Base-by-base conservation (phyloP, 805 yeast genomes). In the Wickerhamiella lipophila region DNA sequence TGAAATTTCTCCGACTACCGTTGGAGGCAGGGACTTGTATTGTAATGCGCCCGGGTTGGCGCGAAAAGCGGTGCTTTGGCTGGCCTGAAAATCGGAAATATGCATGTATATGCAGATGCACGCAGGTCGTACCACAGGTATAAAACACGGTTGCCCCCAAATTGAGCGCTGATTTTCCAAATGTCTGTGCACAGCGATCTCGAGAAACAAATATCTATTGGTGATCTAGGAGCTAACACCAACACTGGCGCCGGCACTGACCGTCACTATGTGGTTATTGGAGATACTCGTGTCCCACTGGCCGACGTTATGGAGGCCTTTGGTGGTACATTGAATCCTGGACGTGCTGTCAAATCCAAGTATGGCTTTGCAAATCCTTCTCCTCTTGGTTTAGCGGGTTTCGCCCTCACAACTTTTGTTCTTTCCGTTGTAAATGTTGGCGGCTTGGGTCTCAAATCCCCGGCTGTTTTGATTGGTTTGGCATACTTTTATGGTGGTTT, bases 301-400 rank as follows among this genome's bases (percentile, higher is more conserved):
- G 63, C 70, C 47, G 68, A 64, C 30, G 56, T 64, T 34, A 39
- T 63, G 42, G 55, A 52, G n/a, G 68, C 68, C 30, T 64, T 63
- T 47, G 95, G 94, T 64, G 95, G 95, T 79, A 72, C 82, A 16
- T 67, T 83, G 61, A 78, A 79, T 55, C 85, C 92, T 21, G 89
- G 85, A 70, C 42, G 69, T 49, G 63, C 75, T 25, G 71, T 74
- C n/a, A 73, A 76, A 4, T 73, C 89, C 13, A 60, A 67, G 7
- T 78, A 79, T 56, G 71, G 72, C 54, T 70, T 79, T 56, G 84
- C 76, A 42, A 78, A 78, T 59, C 82, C 84, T 12, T 79, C 79
- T 30, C 82, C 84, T 6, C 63, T 79, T 36, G 85, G 84, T 8
- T 60, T 79, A 44, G 65, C 71, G 35, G 83, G 75, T 0, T 79